Conservation (phyloP, 2,329 filamentous ascomycete genomes). For the Pseudopyrenochaeta lycopersici region DNA sequence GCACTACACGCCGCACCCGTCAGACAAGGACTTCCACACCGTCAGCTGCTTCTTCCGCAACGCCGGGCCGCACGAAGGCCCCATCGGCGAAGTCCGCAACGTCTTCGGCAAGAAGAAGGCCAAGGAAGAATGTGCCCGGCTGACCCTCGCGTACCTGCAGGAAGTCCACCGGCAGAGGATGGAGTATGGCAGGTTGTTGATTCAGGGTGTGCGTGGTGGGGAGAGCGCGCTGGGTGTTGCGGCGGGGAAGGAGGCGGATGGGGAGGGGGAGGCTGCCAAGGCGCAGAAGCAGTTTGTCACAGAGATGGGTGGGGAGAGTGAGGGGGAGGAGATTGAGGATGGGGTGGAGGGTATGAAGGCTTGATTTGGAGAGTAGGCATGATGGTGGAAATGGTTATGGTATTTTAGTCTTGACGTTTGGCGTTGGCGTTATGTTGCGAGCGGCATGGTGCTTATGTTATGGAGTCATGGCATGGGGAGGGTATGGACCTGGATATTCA, state of each 20-base stretch:
- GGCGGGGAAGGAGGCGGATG: slow-evolving; percentile 1
- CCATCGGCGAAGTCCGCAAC: slow-evolving; percentile 53
- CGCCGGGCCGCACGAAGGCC: slow-evolving; percentile 28
- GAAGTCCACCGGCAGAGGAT: slow-evolving; percentile 40
- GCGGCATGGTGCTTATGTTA: too few species aligned
- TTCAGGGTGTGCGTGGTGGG: slow-evolving; percentile 18
- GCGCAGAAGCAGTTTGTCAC: background rate
- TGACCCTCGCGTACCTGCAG: slow-evolving; percentile 51
- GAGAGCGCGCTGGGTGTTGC: background rate
- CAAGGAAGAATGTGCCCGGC: slow-evolving; percentile 58
- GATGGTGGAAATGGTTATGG: too few species aligned
- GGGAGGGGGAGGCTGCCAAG: background rate
- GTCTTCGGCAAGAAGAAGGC: slow-evolving; percentile 60
- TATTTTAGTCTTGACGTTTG: too few species aligned
- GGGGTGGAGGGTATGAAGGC: slow-evolving; percentile 13
- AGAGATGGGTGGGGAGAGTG: slow-evolving; percentile 7
- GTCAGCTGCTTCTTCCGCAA: slow-evolving; percentile 47
- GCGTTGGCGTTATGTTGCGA: too few species aligned
- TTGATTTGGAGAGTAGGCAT: background rate
- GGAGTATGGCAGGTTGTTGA: slow-evolving; percentile 20
- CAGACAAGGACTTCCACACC: slow-evolving; percentile 41
- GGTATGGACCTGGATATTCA: too few species aligned
- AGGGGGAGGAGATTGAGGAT: slow-evolving; percentile 22
- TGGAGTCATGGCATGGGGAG: too few species aligned
- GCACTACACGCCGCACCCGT: slow-evolving; percentile 10